Evolutionary conservation across 225 moss, liverwort and hornwort genomes (phyloP).

Genomic region (Rhytidiadelphus loreus): DNA sequence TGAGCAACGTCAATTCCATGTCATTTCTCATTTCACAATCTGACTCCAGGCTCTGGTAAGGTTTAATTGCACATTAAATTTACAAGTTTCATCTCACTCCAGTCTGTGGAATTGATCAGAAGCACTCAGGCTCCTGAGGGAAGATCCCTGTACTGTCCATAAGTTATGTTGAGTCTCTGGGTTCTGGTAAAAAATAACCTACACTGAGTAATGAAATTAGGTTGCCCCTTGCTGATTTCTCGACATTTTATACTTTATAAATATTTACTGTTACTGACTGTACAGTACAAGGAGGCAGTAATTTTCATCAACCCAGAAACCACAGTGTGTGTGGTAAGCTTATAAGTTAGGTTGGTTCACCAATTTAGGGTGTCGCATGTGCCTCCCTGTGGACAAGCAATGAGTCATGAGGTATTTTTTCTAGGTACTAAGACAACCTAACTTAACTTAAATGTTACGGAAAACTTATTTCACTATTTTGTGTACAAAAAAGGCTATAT

Average conservation of each 20-base stretch:
- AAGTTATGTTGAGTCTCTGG: not conserved
- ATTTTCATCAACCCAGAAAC: not conserved
- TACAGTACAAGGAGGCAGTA: accelerated
- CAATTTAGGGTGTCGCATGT: too few relatives aligned
- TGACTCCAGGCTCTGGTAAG: not conserved
- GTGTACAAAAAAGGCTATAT: too few relatives aligned
- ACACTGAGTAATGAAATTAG: not conserved
- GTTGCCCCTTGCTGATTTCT: not conserved
- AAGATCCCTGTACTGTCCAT: too few relatives aligned
- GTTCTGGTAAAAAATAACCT: not conserved
- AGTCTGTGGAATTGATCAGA: not conserved
- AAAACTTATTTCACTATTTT: too few relatives aligned
- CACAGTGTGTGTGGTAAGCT: not conserved
- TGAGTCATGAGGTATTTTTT: not conserved
- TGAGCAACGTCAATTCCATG: not conserved
- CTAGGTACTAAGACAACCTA: too few relatives aligned
- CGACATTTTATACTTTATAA: not conserved
- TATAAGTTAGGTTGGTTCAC: not conserved
- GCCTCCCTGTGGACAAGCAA: accelerated
- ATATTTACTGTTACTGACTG: not conserved
- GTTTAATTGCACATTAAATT: not conserved
- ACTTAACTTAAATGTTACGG: too few relatives aligned
- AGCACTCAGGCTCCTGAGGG: not conserved
- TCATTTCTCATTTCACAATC: not conserved
- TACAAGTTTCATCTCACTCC: not conserved